Conservation (phyloP, 2,329 filamentous ascomycete species). For the Cladobotryum mycophilum region DNA sequence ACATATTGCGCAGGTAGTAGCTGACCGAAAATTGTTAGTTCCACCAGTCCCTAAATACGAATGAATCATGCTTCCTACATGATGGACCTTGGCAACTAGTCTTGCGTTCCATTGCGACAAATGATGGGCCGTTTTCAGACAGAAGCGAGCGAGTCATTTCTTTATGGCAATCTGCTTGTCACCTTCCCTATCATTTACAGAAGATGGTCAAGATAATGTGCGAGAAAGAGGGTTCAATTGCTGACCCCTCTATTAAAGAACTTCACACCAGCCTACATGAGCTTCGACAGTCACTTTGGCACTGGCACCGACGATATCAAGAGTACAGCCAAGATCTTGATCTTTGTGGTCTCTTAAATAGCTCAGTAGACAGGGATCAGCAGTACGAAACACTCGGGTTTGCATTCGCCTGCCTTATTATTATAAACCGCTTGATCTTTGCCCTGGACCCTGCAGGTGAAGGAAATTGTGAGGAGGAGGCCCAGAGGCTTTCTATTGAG, state of each 20-base stretch:
- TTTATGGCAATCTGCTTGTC: not conserved
- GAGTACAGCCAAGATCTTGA: too few relatives aligned
- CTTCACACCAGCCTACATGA: not conserved
- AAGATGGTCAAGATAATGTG: conserved; percentile 1
- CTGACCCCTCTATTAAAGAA: too few relatives aligned
- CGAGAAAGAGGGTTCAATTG: too few relatives aligned
- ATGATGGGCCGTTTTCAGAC: conserved; percentile 3
- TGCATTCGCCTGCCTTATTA: not conserved
- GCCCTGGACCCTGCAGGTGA: not conserved
- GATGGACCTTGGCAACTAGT: conserved; percentile 1
- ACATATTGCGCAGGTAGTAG: not conserved
- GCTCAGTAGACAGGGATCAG: not conserved
- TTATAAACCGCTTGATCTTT: conserved; percentile 2
- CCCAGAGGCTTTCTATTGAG: not conserved
- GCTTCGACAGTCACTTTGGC: not conserved
- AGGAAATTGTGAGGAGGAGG: conserved; percentile 2
- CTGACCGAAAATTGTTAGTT: not conserved
- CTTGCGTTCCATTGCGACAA: conserved; percentile 4
- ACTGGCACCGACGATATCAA: not conserved
- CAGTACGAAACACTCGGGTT: conserved; percentile 6
- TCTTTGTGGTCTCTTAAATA: not conserved
- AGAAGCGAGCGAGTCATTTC: conserved; percentile 4
- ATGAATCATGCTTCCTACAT: conserved; percentile 1
- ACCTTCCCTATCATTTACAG: conserved; percentile 4
- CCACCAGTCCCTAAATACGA: conserved; percentile 1